A percentile compares a stretch with the other conserved stretches of the same genome.
These are phyloP conservation scores for Lycium ferocissimum DNA, from an alignment of 257 asterid genomes.

Conservation along the genomic window DNA sequence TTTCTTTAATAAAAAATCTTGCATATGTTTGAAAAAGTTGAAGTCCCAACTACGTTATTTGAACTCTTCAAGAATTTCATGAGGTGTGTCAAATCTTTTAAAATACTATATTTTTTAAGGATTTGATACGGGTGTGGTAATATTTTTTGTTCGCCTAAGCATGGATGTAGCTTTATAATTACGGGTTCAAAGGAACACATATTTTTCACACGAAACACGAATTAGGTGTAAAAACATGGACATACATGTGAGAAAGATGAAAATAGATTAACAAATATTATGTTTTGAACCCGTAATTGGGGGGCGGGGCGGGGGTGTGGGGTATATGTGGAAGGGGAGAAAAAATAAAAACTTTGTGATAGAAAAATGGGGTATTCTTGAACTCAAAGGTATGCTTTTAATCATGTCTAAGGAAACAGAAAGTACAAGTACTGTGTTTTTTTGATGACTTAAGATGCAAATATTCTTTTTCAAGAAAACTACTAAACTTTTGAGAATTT, in stretches of 20 bases:
- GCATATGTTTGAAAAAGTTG: not conserved
- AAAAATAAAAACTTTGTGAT: not conserved
- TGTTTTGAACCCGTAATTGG: no score
- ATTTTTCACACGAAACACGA: no score
- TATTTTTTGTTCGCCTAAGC: no score
- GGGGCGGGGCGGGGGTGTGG: not conserved
- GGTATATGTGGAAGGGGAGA: not conserved
- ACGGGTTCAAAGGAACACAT: not conserved
- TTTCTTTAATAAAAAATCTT: not conserved
- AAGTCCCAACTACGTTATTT: not conserved
- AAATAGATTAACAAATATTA: no score
- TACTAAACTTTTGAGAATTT: constrained; percentile 4
- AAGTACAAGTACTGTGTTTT: constrained; percentile 22
- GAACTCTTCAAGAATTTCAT: no score
- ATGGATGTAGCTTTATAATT: no score
- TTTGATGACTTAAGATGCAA: constrained; percentile 38
- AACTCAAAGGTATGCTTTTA: constrained; percentile 47
- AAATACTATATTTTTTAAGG: no score
- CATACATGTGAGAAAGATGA: no score
- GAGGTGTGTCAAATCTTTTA: no score
- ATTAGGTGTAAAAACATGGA: no score
- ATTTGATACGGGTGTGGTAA: no score
- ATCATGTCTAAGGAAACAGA: constrained; percentile 36
- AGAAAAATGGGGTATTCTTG: constrained; percentile 44
- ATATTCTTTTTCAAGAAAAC: constrained; percentile 37